Evolutionary conservation across 768 basidiomycete genomes (phyloP), one percentile per base, ranked within the genome.

Genomic region (Solioccasus polychromus): DNA sequence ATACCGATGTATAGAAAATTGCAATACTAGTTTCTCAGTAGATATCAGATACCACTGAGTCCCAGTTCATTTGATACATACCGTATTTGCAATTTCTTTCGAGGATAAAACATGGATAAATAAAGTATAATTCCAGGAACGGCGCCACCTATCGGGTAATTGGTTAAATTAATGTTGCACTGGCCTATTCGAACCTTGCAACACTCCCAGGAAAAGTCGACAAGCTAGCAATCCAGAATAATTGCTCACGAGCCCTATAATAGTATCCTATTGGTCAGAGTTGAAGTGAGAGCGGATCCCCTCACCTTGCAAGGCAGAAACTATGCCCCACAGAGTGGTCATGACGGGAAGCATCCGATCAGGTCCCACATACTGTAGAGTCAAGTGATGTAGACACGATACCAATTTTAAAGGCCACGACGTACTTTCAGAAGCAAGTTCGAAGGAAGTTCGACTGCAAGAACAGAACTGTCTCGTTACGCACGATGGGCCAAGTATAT

Each of bases 241-340:
- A 54, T 51, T 69, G 53, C 55, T 72, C 59, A 66, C 78, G 14
- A 76, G 52, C 2, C 78, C 77, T 76, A n/a, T n/a, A n/a, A n/a
- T 48, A 10, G 31, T 22, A 17, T 31, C 15, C 11, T 2, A 35
- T 50, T 19, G 51, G 24, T 4, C n/a, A 3, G 17, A 11, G 11
- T n/a, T n/a, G 26, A 6, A 9, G 20, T 40, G 7, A 9, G 8
- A 15, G 23, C 8, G 36, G 35, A 2, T 10, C n/a, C 6, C 10
- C 42, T 47, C 34, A 75, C 81, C 83, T 71, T 87, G 85, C 26
- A 78, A 66, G 6, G 79, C 71, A 7, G 76, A 74, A 14, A 80
- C 73, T 12, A 84, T 35, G 4, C 85, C 86, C 85, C 85, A 87
- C 2, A 78, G 56, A 0, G 75, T 71, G 25, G 83, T 64, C 74